Percentiles rank a stretch among this genome's conserved stretches.
Conservation (phyloP, 2,329 filamentous ascomycete genomes). For the Beauveria varroae region DNA sequence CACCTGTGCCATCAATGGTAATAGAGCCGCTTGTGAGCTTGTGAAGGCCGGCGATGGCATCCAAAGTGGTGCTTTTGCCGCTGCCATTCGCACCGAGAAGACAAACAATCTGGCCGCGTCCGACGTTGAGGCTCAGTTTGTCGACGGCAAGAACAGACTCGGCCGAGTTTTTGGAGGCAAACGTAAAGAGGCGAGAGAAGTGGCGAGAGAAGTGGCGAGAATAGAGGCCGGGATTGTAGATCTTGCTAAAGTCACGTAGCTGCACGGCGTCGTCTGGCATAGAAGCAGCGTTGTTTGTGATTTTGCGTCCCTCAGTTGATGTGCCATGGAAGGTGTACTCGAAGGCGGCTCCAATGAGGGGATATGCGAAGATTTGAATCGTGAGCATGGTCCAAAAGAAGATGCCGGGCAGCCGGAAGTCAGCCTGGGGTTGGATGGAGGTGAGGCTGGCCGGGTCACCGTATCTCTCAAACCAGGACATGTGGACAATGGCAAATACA, state of each 20-base stretch:
- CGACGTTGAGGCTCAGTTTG: constrained; percentile 61
- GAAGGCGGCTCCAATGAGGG: constrained; percentile 64
- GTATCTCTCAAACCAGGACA: constrained; percentile 68
- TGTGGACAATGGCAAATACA: constrained; percentile 67
- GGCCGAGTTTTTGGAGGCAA: constrained; percentile 30
- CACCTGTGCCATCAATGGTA: constrained; percentile 67
- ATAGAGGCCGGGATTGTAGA: constrained; percentile 61
- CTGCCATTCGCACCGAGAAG: constrained; percentile 84
- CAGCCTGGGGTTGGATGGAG: constrained; percentile 52
- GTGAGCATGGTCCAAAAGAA: constrained; percentile 70
- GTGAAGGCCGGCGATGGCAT: constrained; percentile 78
- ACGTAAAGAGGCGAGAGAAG: constrained; percentile 17
- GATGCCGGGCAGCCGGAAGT: constrained; percentile 65
- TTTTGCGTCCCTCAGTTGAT: constrained; percentile 52
- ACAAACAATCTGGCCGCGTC: constrained; percentile 75
- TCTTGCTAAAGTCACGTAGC: constrained; percentile 67
- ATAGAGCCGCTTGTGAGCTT: constrained; percentile 71
- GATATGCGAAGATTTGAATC: constrained; percentile 72
- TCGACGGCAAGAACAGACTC: constrained; percentile 74
- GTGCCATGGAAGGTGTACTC: constrained; percentile 73
- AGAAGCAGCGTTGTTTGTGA: constrained; percentile 26
- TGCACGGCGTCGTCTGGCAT: constrained; percentile 51
- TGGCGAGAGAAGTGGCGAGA: constrained; percentile 35
- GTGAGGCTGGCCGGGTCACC: constrained; percentile 53
- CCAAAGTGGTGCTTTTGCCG: constrained; percentile 84